A percentile compares a stretch with the other conserved stretches of the same genome.
These are phyloP conservation scores for Cicer arietinum DNA, from an alignment of 306 rosid genomes.

Conservation along the genomic window DNA sequence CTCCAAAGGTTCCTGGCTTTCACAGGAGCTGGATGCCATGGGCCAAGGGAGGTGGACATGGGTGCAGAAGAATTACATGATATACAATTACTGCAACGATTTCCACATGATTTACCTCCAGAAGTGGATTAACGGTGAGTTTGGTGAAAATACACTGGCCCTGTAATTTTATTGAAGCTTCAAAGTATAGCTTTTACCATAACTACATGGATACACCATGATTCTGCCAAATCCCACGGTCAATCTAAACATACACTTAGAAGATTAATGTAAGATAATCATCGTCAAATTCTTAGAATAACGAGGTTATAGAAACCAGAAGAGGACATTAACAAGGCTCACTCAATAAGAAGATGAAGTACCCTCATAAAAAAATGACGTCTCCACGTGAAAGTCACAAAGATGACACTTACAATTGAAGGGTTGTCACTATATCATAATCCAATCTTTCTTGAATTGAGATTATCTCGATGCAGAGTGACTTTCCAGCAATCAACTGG, in stretches of 20 bases:
- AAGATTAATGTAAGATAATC: conserved; percentile 7
- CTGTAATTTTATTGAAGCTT: too few relatives aligned
- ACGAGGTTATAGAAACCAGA: background rate
- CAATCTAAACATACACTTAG: background rate
- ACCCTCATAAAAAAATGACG: background rate
- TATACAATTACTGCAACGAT: conserved; percentile 73
- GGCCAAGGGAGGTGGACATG: conserved; percentile 10
- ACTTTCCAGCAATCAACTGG: conserved; percentile 83
- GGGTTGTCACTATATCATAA: conserved; percentile 35
- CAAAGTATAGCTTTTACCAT: too few relatives aligned
- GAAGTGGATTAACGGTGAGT: conserved; percentile 32
- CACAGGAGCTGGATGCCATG: too few relatives aligned
- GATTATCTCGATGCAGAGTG: conserved; percentile 78
- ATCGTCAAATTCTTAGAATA: conserved; percentile 3
- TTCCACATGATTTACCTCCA: conserved; percentile 68
- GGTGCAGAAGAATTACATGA: conserved; percentile 75
- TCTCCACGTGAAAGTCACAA: background rate
- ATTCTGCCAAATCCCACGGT: too few relatives aligned
- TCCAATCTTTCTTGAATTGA: conserved; percentile 64
- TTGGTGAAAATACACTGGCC: too few relatives aligned
- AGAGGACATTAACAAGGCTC: background rate
- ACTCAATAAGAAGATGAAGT: background rate
- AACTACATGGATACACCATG: too few relatives aligned
- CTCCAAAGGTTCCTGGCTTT: too few relatives aligned
- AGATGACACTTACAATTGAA: conserved; percentile 37